Conservation (phyloP, 106 monocot genomes). For the Allium cepa region DNA sequence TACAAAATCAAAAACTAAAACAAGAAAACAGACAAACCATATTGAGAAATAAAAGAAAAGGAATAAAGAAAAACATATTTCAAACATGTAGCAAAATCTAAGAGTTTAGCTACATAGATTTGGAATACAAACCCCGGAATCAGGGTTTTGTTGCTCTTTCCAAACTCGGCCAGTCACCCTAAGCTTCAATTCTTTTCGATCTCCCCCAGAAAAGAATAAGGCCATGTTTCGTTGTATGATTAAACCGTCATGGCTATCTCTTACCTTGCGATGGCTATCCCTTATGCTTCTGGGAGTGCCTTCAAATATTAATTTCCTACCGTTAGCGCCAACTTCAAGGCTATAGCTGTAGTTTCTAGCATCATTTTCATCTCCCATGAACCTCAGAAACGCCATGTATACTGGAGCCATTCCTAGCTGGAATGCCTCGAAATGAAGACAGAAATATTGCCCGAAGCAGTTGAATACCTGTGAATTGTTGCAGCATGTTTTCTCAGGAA, state of each 20-base stretch:
- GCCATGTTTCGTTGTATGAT: conserved; percentile 86
- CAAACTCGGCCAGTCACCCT: conserved; percentile 74
- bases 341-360: conserved; percentile 61
- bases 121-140: conserved; percentile 54
- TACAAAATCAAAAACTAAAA: neutral
- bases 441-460: conserved; percentile 84
- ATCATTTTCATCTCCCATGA: conserved; percentile 84
- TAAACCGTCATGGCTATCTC: conserved; percentile 80
- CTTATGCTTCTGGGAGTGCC: conserved; percentile 76
- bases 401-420: conserved; percentile 81
- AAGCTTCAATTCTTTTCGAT: conserved; percentile 75
- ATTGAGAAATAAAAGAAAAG: neutral
- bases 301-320: conserved; percentile 72
- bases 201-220: conserved; percentile 77
- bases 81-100: no score
- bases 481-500: neutral
- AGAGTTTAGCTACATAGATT: conserved; percentile 51
- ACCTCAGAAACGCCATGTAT: conserved; percentile 82
- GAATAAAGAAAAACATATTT: neutral
- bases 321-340: conserved; percentile 71
- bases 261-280: conserved; percentile 66
- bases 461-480: conserved; percentile 49
- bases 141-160: conserved; percentile 70
- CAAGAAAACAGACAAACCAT: neutral
- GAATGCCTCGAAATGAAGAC: conserved; percentile 82